Conservation (phyloP, 345 rosid genomes). For the Erodium maritimum region DNA sequence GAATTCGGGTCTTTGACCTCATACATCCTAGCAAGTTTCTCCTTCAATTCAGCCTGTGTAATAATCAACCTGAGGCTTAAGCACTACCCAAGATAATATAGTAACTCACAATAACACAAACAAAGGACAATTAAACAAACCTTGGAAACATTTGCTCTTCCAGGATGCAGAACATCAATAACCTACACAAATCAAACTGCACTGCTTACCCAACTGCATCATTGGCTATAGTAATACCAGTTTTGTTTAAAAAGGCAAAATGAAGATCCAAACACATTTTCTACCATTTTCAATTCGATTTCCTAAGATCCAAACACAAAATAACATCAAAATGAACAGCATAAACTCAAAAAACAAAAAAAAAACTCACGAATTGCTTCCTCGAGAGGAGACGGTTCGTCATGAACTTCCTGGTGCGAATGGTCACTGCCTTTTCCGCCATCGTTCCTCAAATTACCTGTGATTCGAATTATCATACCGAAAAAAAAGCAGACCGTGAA, state of each 20-base stretch:
- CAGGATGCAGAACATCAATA: conserved; percentile 68
- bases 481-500: background rate
- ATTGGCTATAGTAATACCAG: too few relatives aligned
- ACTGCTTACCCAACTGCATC: too few relatives aligned
- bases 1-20: conserved; percentile 53
- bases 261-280: too few relatives aligned
- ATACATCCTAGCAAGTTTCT: conserved; percentile 37
- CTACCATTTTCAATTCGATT: background rate
- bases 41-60: conserved; percentile 41
- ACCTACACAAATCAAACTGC: conserved; percentile 19
- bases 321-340: too few relatives aligned
- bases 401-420: conserved; percentile 89
- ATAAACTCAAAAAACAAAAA: too few relatives aligned
- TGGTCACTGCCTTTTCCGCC: conserved; percentile 91
- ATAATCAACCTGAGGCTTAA: background rate
- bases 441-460: conserved; percentile 26
- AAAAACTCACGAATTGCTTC: conserved; percentile 78
- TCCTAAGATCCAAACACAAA: background rate
- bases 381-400: conserved; percentile 93
- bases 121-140: conserved; percentile 10
- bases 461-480: background rate
- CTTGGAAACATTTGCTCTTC: conserved; percentile 67
- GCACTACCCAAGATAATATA: background rate
- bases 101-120: background rate
- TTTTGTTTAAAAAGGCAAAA: too few relatives aligned